These are phyloP conservation scores for Lentinula raphanica DNA, from an alignment of 768 basidiomycete genomes.

Conservation along the genomic window DNA sequence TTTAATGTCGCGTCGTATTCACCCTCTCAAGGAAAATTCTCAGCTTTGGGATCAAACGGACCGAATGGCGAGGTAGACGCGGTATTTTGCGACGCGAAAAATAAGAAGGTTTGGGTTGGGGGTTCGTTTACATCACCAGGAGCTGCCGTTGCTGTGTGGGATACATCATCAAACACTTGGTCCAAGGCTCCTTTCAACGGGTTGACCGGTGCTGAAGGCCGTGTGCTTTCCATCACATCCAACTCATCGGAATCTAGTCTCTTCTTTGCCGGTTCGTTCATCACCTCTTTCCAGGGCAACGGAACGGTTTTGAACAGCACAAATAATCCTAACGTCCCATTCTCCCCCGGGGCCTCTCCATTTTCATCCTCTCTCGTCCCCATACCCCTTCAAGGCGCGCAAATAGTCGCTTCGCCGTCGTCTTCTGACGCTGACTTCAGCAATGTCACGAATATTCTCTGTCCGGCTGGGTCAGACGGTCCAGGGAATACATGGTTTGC, in stretches of 20 bases:
- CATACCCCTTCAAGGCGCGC: conserved; percentile 59
- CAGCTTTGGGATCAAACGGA: conserved; percentile 59
- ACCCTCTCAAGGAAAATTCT: conserved; percentile 49
- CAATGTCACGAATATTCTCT: conserved; percentile 68
- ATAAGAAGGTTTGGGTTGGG: conserved; percentile 70
- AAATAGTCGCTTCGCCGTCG: conserved; percentile 53
- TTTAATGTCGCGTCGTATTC: conserved; percentile 77
- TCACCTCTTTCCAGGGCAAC: conserved; percentile 62
- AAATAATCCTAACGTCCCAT: conserved; percentile 83
- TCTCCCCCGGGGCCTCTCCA: conserved; percentile 74
- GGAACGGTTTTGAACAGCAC: conserved; percentile 50
- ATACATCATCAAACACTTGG: conserved; percentile 62
- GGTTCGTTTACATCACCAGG: conserved; percentile 70
- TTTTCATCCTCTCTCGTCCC: conserved; percentile 89
- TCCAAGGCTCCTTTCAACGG: conserved; percentile 76
- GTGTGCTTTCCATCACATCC: conserved; percentile 71
- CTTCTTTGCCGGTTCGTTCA: conserved; percentile 87
- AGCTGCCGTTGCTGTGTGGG: conserved; percentile 67
- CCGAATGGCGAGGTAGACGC: conserved; percentile 72
- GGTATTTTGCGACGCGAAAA: conserved; percentile 69
- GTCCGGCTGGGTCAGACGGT: conserved; percentile 79
- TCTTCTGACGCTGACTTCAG: conserved; percentile 55
- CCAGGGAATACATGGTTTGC: conserved; percentile 84
- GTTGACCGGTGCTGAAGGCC: conserved; percentile 60
- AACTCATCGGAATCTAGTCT: conserved; percentile 69